phyloP scores from a whole-genome alignment of 2,329 filamentous ascomycete species.

The Coleophoma cylindrospora region DNA sequence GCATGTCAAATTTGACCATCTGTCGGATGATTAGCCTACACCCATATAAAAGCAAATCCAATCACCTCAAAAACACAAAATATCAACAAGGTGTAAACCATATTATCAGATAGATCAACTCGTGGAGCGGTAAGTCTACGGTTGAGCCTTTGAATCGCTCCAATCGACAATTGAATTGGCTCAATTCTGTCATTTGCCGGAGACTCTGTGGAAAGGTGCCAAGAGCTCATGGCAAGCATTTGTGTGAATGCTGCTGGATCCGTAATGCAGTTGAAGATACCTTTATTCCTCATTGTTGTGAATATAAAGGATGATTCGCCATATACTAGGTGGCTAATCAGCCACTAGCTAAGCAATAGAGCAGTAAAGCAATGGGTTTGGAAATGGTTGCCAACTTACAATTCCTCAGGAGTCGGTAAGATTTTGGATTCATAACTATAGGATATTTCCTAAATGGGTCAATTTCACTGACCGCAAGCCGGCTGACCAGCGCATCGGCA shows the following conservation, averaged over 20 bases:
- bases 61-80: neutral
- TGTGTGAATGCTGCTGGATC: neutral
- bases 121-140: neutral
- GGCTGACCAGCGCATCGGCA: neutral
- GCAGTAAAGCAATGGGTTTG: neutral
- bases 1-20: neutral
- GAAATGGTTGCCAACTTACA: neutral
- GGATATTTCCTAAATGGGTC: neutral
- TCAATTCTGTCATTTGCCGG: neutral
- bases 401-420: neutral
- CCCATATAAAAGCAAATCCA: neutral
- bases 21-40: neutral
- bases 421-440: neutral
- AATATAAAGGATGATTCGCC: neutral
- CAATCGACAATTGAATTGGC: neutral
- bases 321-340: neutral
- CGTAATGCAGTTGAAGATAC: neutral
- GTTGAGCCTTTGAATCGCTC: neutral
- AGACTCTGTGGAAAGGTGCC: neutral
- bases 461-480: neutral
- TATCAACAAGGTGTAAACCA: neutral
- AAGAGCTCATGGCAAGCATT: neutral
- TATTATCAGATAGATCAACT: neutral
- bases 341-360: neutral
- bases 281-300: neutral